Evolutionary conservation across 2,329 filamentous ascomycete species (phyloP).

Genomic region (Trichoderma sp.): DNA sequence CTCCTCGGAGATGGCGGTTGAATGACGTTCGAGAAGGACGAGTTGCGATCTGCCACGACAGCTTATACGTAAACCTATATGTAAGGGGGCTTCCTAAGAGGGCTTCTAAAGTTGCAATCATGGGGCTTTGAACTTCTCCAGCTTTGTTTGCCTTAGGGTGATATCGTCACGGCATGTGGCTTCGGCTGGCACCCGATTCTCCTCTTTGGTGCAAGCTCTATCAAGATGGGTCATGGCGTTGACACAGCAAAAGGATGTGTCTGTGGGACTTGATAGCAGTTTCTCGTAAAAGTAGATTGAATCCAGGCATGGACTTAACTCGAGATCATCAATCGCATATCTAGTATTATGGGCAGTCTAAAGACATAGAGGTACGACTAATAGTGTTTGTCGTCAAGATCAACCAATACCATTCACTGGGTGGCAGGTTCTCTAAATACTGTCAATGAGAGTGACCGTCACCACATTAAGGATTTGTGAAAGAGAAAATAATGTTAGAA

Average conservation of each 20-base stretch:
- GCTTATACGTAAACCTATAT: neutral
- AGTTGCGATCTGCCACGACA: neutral
- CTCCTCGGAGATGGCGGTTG: neutral
- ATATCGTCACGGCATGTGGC: neutral
- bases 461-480: neutral
- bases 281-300: neutral
- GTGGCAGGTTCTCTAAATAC: neutral
- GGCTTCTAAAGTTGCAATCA: neutral
- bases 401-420: neutral
- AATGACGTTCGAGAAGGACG: neutral
- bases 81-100: neutral
- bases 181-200: neutral
- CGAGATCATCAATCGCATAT: neutral
- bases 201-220: neutral
- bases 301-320: neutral
- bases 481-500: neutral
- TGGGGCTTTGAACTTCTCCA: neutral
- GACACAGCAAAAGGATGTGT: neutral
- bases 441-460: too few species aligned
- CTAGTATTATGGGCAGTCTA: neutral
- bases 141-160: neutral
- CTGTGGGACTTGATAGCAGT: neutral
- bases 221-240: neutral
- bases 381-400: neutral
- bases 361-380: neutral